These are phyloP conservation scores for Ganoderma resinaceum DNA, from an alignment of 1,284 basidiomycete species.

Conservation along the genomic window DNA sequence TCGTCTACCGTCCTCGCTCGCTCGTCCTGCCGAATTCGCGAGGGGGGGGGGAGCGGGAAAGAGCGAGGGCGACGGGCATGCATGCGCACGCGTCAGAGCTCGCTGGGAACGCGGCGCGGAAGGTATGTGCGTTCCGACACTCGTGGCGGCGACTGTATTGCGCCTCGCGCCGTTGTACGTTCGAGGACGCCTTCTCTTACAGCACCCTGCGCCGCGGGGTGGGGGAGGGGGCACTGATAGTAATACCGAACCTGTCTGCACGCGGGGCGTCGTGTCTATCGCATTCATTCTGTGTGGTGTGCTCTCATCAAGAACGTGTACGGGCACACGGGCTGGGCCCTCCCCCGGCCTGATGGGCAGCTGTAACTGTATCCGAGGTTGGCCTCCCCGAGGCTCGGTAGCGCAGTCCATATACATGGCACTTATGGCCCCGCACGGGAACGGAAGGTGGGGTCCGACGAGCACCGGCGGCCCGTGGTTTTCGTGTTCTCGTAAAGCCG, in stretches of 20 bases:
- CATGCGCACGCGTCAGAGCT: neutral
- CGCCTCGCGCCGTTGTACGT: neutral
- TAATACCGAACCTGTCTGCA: neutral
- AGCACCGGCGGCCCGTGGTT: neutral
- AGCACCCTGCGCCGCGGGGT: neutral
- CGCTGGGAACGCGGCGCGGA: neutral
- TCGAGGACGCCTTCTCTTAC: neutral
- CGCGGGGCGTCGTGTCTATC: neutral
- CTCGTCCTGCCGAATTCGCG: neutral
- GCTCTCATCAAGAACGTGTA: no score
- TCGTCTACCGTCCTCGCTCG: neutral
- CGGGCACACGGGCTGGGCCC: neutral
- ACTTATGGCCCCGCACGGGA: neutral
- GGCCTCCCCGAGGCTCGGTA: neutral
- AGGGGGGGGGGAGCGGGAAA: neutral
- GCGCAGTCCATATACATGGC: neutral
- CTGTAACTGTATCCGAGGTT: no score
- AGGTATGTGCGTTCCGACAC: neutral
- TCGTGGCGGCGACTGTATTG: neutral
- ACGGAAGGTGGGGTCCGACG: neutral
- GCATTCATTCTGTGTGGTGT: neutral
- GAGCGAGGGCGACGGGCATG: no score
- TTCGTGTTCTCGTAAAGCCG: neutral
- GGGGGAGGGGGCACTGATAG: neutral
- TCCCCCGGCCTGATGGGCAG: neutral